Evolutionary conservation across 208 protist genomes (phyloP).

Genomic region (Trypanosoma grayi): DNA sequence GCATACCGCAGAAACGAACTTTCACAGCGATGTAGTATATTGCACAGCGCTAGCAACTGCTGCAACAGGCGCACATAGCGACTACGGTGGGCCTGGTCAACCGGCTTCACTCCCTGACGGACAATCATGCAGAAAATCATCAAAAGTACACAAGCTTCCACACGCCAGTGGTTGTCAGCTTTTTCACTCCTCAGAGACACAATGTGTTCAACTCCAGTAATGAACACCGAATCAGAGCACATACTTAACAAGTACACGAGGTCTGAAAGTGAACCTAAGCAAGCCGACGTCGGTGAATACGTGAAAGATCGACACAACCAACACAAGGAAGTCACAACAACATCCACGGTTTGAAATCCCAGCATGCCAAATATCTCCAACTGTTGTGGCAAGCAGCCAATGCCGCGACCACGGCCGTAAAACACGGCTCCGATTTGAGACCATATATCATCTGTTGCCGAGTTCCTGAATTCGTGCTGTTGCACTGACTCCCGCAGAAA

Average conservation of each 20-base stretch:
- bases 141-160: slow-evolving; percentile 12
- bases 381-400: slow-evolving; percentile 21
- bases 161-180: neutral
- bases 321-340: slow-evolving; percentile 9
- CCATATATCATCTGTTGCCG: slow-evolving; percentile 11
- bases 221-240: slow-evolving; percentile 41
- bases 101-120: slow-evolving; percentile 23
- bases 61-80: slow-evolving; percentile 19
- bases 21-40: slow-evolving; percentile 16
- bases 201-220: slow-evolving; percentile 35
- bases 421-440: slow-evolving; percentile 25
- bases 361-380: slow-evolving; percentile 22
- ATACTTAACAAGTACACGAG: slow-evolving; percentile 47
- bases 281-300: slow-evolving; percentile 14
- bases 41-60: slow-evolving; percentile 14
- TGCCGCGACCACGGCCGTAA: slow-evolving; percentile 12
- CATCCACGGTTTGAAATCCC: slow-evolving; percentile 27
- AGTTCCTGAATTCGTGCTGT: neutral
- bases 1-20: slow-evolving; percentile 14
- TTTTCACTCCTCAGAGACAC: slow-evolving; percentile 1
- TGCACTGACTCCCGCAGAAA: slow-evolving; percentile 34
- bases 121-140: slow-evolving; percentile 27
- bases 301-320: slow-evolving; percentile 28
- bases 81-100: neutral
- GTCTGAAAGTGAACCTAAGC: slow-evolving; percentile 34